A percentile compares a stretch with the other conserved stretches of the same genome.
phyloP scores from a whole-genome alignment of 805 yeast species.

The Lachancea meyersii region DNA sequence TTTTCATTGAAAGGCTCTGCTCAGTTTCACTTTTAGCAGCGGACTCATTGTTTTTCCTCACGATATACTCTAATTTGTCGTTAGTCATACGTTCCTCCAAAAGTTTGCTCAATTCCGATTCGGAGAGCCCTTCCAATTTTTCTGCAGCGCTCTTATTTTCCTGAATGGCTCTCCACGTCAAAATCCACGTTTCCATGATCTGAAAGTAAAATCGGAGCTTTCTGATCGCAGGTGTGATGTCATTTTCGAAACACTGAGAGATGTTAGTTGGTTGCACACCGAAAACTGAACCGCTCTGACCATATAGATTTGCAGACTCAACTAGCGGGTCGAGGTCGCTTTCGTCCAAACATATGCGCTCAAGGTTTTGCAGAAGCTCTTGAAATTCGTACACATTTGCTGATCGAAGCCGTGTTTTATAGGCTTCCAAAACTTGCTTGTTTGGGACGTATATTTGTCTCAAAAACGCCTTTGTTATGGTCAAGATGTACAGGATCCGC shows the following conservation, averaged over 20 bases:
- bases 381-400: conserved; percentile 24
- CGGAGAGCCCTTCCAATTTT: conserved; percentile 13
- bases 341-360: conserved; percentile 13
- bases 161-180: conserved; percentile 23
- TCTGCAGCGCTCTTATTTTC: conserved; percentile 12
- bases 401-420: conserved; percentile 16
- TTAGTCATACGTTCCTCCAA: conserved; percentile 25
- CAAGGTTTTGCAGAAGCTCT: conserved; percentile 16
- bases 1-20: neutral
- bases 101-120: conserved; percentile 19
- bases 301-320: conserved; percentile 10
- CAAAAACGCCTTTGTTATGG: conserved; percentile 17
- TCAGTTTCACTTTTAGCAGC: conserved; percentile 1
- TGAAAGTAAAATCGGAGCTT: conserved; percentile 14
- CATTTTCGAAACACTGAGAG: conserved; percentile 15
- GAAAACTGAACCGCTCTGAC: conserved; percentile 12
- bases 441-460: conserved; percentile 29
- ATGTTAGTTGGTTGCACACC: conserved; percentile 20
- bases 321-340: conserved; percentile 6
- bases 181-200: conserved; percentile 15
- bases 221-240: conserved; percentile 14
- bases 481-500: conserved; percentile 15
- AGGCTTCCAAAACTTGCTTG: conserved; percentile 14
- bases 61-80: conserved; percentile 22
- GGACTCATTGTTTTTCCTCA: conserved; percentile 9